Conservation (phyloP, 2,329 filamentous ascomycete species). For the Ceratocystis smalleyi region DNA sequence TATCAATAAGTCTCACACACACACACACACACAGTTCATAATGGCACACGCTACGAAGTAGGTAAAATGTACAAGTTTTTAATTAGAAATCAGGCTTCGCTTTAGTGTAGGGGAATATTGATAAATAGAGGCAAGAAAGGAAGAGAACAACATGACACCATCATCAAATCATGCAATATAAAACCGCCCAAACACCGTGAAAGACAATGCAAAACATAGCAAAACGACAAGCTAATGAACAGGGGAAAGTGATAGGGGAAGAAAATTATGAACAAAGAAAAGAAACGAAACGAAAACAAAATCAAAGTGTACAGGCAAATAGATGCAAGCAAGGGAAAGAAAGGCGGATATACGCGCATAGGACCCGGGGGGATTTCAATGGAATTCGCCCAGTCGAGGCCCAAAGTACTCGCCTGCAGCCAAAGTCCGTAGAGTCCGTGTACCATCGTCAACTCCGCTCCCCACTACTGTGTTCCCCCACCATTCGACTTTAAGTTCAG, state of each 20-base stretch:
- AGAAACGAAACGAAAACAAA: not conserved
- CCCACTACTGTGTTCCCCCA: constrained; percentile 33
- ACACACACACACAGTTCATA: not conserved
- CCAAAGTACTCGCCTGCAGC: constrained; percentile 24
- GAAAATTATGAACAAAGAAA: not conserved
- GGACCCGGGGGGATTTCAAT: constrained; percentile 2
- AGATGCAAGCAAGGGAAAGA: not conserved
- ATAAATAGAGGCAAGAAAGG: not conserved
- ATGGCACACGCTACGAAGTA: not conserved
- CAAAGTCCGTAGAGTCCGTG: constrained; percentile 27
- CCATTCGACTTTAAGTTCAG: constrained; percentile 30
- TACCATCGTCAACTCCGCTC: constrained; percentile 29
- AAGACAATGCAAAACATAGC: not conserved
- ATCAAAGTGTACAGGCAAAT: not conserved
- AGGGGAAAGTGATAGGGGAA: not conserved
- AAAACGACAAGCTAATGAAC: constrained; percentile 2
- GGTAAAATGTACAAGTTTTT: not conserved
- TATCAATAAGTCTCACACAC: too few relatives aligned
- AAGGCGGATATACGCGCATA: too few relatives aligned
- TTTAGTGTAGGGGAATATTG: not conserved
- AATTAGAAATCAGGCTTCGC: not conserved
- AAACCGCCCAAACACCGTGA: not conserved
- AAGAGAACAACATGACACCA: not conserved
- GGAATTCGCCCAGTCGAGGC: constrained; percentile 19
- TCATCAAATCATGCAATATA: constrained; percentile 4